Conservation (phyloP, 192 early-diverging fungal genomes). For the Rhizoclosmatium sp. region DNA sequence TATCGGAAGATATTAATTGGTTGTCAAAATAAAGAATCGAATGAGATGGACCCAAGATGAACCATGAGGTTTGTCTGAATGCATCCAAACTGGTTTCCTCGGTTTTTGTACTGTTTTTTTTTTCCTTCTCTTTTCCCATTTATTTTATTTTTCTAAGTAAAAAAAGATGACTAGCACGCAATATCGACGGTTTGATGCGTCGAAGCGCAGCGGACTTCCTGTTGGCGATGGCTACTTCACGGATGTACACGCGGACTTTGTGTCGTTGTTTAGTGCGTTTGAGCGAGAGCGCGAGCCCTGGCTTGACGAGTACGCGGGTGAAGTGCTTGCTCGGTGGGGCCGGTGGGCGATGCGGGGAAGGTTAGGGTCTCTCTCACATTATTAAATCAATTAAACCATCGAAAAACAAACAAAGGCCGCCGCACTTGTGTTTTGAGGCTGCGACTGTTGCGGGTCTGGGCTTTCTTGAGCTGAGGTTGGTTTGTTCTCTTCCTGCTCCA, state of each 20-base stretch:
- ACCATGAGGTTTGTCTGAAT: neutral
- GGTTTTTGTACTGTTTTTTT: neutral
- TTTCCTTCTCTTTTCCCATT: no score
- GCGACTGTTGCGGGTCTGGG: slow-evolving; percentile 41
- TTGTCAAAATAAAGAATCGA: neutral
- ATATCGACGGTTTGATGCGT: slow-evolving; percentile 12
- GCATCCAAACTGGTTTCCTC: neutral
- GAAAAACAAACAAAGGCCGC: slow-evolving; percentile 18
- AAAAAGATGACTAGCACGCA: neutral
- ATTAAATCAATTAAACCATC: neutral
- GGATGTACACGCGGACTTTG: slow-evolving; percentile 36
- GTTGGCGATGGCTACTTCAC: slow-evolving; percentile 26
- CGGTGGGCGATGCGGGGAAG: slow-evolving; percentile 43
- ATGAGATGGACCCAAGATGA: neutral
- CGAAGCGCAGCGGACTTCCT: slow-evolving; percentile 27
- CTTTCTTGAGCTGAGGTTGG: slow-evolving; percentile 28
- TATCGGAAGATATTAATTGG: slow-evolving; percentile 45
- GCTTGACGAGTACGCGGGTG: slow-evolving; percentile 38
- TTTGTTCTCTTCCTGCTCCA: neutral
- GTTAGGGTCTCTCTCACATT: neutral
- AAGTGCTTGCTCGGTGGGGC: slow-evolving; percentile 47
- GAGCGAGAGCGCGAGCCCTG: slow-evolving; percentile 43
- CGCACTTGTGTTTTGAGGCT: slow-evolving; percentile 51
- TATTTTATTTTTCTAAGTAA: no score
- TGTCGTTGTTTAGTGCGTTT: slow-evolving; percentile 23